Conservation (phyloP, 148 eudicot genomes). For the Persicaria maculosa region DNA sequence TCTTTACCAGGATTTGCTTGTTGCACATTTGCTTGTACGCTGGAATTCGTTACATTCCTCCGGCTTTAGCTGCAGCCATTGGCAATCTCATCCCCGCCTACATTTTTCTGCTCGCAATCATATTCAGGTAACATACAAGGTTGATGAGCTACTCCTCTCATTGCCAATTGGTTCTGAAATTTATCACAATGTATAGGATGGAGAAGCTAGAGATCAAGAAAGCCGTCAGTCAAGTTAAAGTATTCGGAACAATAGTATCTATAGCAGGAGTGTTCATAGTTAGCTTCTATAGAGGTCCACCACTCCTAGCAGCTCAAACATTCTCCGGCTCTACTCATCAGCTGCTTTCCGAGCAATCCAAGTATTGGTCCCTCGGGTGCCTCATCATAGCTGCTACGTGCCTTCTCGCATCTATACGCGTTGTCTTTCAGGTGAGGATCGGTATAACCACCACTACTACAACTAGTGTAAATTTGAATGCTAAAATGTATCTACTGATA, state of each 20-base stretch:
- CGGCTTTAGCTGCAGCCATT: conserved; percentile 58
- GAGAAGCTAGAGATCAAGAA: conserved; percentile 44
- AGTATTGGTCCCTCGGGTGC: conserved; percentile 50
- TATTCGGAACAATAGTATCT: conserved; percentile 39
- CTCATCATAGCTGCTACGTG: conserved; percentile 29
- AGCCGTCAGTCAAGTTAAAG: conserved; percentile 42
- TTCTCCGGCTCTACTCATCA: conserved; percentile 14
- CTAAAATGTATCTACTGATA: not conserved
- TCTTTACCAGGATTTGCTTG: conserved; percentile 40
- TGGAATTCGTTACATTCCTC: conserved; percentile 58
- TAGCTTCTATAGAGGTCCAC: conserved; percentile 46
- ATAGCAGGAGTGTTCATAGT: conserved; percentile 49
- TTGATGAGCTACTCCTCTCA: not conserved
- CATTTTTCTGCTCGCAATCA: conserved; percentile 57
- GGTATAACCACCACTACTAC: not conserved
- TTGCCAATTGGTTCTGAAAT: not conserved
- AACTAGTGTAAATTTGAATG: not conserved
- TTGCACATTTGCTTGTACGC: conserved; percentile 41
- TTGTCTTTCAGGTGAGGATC: conserved; percentile 38
- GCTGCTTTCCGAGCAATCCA: conserved; percentile 10
- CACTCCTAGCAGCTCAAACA: conserved; percentile 22
- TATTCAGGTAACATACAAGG: conserved; percentile 36
- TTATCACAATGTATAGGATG: conserved; percentile 29
- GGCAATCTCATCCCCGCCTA: conserved; percentile 54
- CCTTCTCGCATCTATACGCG: conserved; percentile 33